Conservation (phyloP, 2,329 filamentous ascomycete genomes). For the Penicillium concentricum region DNA sequence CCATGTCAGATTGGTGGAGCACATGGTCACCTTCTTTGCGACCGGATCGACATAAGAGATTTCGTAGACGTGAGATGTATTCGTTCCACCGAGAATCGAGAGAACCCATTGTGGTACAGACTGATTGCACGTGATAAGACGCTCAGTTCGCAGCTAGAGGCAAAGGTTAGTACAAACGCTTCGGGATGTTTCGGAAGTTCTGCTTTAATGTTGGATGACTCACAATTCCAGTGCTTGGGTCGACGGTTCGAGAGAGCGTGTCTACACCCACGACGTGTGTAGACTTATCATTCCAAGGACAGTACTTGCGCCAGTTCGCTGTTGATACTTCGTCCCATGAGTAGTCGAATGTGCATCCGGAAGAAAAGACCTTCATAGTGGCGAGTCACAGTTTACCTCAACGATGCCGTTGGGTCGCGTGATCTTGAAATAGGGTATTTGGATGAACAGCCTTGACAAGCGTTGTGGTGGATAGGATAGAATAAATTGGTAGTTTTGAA, state of each 20-base stretch:
- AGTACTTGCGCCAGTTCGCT: slow-evolving; percentile 98
- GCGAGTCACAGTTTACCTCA: slow-evolving; percentile 6
- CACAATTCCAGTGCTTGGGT: slow-evolving; percentile 65
- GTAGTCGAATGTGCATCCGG: slow-evolving; percentile 87
- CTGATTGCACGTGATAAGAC: slow-evolving; percentile 55
- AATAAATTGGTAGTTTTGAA: neutral
- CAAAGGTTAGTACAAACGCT: slow-evolving; percentile 11
- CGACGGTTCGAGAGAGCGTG: slow-evolving; percentile 72
- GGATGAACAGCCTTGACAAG: neutral
- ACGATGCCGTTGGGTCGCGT: neutral
- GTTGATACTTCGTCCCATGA: slow-evolving; percentile 98
- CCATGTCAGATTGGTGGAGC: slow-evolving; percentile 91
- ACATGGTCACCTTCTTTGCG: slow-evolving; percentile 89
- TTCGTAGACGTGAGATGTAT: slow-evolving; percentile 89
- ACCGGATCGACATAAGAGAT: slow-evolving; percentile 88
- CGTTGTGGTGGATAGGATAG: neutral
- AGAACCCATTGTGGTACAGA: slow-evolving; percentile 59
- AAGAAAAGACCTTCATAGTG: slow-evolving; percentile 93
- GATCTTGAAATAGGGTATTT: neutral
- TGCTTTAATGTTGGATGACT: slow-evolving; percentile 32
- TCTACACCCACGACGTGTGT: slow-evolving; percentile 95
- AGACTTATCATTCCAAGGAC: slow-evolving; percentile 98
- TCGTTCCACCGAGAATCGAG: slow-evolving; percentile 72
- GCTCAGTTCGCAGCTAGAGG: slow-evolving; percentile 65
- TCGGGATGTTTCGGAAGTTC: neutral